Percentiles rank a stretch among this genome's conserved stretches.
Evolutionary conservation across 257 asterid species (phyloP).

Genomic region (Euphrasia confusa): DNA sequence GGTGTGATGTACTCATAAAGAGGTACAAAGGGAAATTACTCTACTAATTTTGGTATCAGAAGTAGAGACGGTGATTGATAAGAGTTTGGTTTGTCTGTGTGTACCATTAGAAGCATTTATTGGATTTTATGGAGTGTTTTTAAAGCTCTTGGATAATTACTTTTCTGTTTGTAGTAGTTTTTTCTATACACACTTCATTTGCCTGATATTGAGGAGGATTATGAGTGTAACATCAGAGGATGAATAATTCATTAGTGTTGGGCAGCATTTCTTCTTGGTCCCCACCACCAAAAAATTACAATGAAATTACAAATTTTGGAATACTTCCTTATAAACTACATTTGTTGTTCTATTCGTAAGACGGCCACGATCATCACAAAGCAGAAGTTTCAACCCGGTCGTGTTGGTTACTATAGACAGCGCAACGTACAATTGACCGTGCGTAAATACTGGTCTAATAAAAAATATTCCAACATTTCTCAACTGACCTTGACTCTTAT

Average conservation of each 20-base stretch:
- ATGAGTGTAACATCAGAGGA: constrained; percentile 32
- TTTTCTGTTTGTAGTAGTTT: constrained; percentile 25
- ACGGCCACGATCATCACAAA: no score
- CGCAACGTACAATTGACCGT: no score
- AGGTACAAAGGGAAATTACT: constrained; percentile 24
- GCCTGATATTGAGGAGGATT: constrained; percentile 26
- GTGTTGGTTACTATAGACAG: no score
- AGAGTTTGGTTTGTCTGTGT: constrained; percentile 13
- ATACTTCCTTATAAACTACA: no score
- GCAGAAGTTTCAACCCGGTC: no score
- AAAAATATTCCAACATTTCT: no score
- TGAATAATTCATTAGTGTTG: constrained; percentile 25
- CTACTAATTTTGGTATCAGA: constrained; percentile 50
- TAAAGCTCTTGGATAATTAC: constrained; percentile 29
- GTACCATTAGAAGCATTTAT: constrained; percentile 22
- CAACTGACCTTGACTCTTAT: no score
- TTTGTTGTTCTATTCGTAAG: no score
- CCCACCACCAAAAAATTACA: no score
- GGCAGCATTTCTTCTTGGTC: constrained; percentile 12
- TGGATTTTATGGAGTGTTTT: constrained; percentile 21
- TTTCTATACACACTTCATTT: constrained; percentile 18
- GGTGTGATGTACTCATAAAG: constrained; percentile 60
- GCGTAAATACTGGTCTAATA: no score
- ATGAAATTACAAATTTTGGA: no score
- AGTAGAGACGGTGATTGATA: constrained; percentile 33